Conservation (phyloP, 2,329 filamentous ascomycete species). For the Leptosphaerulina australis region DNA sequence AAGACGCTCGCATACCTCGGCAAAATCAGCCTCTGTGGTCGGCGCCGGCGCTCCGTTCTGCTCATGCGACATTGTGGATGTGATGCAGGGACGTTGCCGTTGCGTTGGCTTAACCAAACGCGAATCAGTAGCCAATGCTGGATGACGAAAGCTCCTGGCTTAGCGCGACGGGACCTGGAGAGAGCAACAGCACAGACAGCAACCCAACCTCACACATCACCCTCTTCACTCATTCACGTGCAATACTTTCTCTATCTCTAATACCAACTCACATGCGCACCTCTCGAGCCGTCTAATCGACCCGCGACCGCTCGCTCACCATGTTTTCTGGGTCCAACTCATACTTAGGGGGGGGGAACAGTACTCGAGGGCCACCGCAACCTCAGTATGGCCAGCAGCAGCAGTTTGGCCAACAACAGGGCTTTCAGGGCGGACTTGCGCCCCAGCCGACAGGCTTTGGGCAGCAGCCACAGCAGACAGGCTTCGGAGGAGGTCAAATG, state of each 20-base stretch:
- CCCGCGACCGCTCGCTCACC: slow-evolving; percentile 39
- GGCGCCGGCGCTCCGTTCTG: slow-evolving; percentile 36
- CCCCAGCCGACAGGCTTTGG: slow-evolving; percentile 62
- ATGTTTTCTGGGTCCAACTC: slow-evolving; percentile 94
- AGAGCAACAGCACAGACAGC: slow-evolving; percentile 30
- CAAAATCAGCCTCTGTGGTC: slow-evolving; percentile 43
- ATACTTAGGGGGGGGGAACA: slow-evolving; percentile 79
- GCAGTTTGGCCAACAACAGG: slow-evolving; percentile 57
- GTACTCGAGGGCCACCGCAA: slow-evolving; percentile 68
- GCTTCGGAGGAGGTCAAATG: slow-evolving; percentile 57
- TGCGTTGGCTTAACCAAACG: slow-evolving; percentile 23
- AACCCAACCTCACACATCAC: slow-evolving; percentile 33
- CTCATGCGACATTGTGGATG: slow-evolving; percentile 38
- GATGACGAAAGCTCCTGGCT: slow-evolving; percentile 36
- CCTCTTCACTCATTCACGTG: slow-evolving; percentile 25
- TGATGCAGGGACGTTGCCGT: slow-evolving; percentile 18
- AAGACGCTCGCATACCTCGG: slow-evolving; percentile 33
- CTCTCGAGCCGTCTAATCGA: slow-evolving; percentile 21
- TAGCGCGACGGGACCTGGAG: slow-evolving; percentile 36
- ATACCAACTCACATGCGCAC: slow-evolving; percentile 30
- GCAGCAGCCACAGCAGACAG: slow-evolving; percentile 65
- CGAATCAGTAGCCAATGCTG: slow-evolving; percentile 22
- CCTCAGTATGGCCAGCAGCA: slow-evolving; percentile 57
- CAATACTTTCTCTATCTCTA: slow-evolving; percentile 21
- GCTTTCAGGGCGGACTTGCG: slow-evolving; percentile 53